Evolutionary conservation across 768 basidiomycete genomes (phyloP), one percentile per base, ranked within the genome.

Genomic region (Boletus reticuloceps): DNA sequence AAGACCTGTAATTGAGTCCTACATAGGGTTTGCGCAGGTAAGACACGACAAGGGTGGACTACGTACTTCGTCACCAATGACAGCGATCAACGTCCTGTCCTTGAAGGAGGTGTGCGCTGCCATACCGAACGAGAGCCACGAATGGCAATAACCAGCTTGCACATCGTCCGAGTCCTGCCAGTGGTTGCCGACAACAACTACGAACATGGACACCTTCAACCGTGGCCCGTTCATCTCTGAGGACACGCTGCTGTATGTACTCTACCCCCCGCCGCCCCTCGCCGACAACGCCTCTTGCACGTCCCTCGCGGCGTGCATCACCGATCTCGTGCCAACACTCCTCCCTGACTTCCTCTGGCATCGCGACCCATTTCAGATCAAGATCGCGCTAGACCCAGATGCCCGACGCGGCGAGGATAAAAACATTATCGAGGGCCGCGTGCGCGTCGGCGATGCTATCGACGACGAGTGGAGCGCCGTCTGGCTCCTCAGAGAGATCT

Each of bases 391-490:
- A 43, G 74, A 83, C 47, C 69, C 76, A 20, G 75, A 84, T 60
- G 58, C 61, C n/a, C 44, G 19, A 12, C 58, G 34, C n/a, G 51
- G 49, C 14, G 61, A 62, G 42, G 63, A 70, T 14, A 76, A 70
- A n/a, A 86, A 81, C 74, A 74, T 85, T 40, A 72, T 98, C 2
- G 86, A 93, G 65, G 94, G 95, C 10, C 75, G 78, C 43, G 91
- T 95, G 86, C 78, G 94, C 43, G 90, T 98, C 22, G 96, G 97
- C 4, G 97, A 99, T 72, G 90, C 86, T 50, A 82, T 98, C n/a
- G 95, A 99, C 70, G 97, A 99, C 64, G 97, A 99, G 72, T 99
- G 97, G 97, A 88, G 86, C 68, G 79, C 82, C 14, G 94, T 98
- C 17, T 98, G 92, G 91, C 75, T 98, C 45, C 74, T 98, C 54